These are phyloP conservation scores for Neonectria sp. DNA, from an alignment of 2,329 filamentous ascomycete species.

Conservation along the genomic window DNA sequence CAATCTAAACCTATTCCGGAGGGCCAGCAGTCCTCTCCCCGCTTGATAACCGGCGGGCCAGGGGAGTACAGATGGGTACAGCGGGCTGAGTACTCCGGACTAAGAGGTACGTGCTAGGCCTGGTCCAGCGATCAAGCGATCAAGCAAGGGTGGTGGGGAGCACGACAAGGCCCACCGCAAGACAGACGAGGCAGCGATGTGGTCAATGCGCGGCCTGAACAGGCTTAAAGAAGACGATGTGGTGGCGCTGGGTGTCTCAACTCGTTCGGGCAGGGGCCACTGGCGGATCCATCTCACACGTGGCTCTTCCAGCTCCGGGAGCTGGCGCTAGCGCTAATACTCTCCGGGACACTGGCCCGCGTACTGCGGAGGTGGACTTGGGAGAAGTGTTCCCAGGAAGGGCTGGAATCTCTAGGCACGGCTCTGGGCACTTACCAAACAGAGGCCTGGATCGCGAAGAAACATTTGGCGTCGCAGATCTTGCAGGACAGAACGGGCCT, in stretches of 20 bases:
- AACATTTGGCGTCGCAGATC: conserved; percentile 25
- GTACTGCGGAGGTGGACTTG: conserved; percentile 30
- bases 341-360: conserved; percentile 29
- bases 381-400: background rate
- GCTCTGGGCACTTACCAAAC: conserved; percentile 14
- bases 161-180: conserved; percentile 10
- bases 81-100: conserved; percentile 20
- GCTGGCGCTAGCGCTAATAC: conserved; percentile 36
- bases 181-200: conserved; percentile 26
- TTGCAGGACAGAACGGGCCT: conserved; percentile 16
- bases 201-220: conserved; percentile 32
- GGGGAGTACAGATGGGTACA: conserved; percentile 29
- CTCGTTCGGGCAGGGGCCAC: conserved; percentile 41
- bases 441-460: conserved; percentile 19
- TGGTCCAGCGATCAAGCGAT: conserved; percentile 16
- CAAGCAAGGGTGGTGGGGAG: conserved; percentile 28
- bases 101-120: background rate
- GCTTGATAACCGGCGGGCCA: background rate
- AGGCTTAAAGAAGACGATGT: conserved; percentile 35
- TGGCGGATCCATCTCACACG: conserved; percentile 46
- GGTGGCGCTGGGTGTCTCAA: conserved; percentile 41
- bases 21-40: background rate
- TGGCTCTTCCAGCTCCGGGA: conserved; percentile 39
- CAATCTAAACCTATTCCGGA: conserved; percentile 17
- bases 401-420: background rate